A percentile compares a stretch with the other conserved stretches of the same genome.
phyloP scores from a whole-genome alignment of 768 basidiomycete genomes.

The Coprinellus micaceus region DNA sequence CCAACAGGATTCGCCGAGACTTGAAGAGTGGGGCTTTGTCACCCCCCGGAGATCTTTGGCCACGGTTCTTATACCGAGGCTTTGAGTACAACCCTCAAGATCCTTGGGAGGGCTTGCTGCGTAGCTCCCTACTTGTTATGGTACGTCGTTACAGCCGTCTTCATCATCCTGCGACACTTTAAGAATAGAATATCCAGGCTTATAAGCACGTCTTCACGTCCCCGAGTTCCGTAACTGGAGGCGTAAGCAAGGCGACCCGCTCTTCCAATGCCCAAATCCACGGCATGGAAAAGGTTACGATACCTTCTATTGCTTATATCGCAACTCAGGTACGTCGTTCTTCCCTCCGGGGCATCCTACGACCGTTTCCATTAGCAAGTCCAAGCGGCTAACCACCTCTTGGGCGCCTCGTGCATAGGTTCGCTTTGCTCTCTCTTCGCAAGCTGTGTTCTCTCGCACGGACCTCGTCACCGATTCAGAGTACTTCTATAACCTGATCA shows the following conservation, averaged over 20 bases:
- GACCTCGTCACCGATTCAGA: constrained; percentile 20
- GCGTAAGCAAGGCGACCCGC: not conserved
- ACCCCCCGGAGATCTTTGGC: not conserved
- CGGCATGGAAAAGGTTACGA: not conserved
- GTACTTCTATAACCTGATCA: constrained; percentile 15
- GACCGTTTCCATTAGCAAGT: too few species aligned
- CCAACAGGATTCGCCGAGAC: not conserved
- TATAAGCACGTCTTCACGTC: constrained; percentile 8
- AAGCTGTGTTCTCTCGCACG: constrained; percentile 15
- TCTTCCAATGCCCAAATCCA: constrained; percentile 4
- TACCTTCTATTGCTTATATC: constrained; percentile 2
- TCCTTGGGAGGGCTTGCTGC: not conserved
- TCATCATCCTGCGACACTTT: not conserved
- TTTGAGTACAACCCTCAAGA: not conserved
- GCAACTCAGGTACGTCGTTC: not conserved
- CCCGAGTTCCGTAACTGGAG: not conserved
- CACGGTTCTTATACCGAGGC: too few species aligned
- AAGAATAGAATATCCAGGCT: not conserved
- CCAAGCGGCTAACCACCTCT: too few species aligned
- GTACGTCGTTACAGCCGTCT: not conserved
- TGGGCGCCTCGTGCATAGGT: constrained; percentile 6
- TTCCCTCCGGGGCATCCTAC: not conserved
- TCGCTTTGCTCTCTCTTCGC: constrained; percentile 16
- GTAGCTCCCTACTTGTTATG: not conserved
- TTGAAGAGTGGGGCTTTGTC: not conserved